Evolutionary conservation across 1,284 basidiomycete genomes (phyloP), one percentile per base, ranked within the genome.

Genomic region (Cryptococcus sp.): DNA sequence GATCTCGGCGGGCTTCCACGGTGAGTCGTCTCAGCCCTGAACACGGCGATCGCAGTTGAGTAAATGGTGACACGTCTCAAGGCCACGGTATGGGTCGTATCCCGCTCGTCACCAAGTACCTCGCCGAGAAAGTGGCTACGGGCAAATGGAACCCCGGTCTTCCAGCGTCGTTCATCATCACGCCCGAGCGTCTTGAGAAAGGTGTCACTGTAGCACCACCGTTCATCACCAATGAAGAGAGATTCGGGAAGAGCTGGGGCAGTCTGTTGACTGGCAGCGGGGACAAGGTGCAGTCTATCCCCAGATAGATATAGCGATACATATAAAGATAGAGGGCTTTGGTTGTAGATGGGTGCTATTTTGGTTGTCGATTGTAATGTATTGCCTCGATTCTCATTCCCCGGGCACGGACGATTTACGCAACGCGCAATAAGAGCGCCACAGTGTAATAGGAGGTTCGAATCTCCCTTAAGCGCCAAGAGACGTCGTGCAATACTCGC

Each of bases 51-150:
- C 10, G 19, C 1, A 11, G 20, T 20, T 1, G 17, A 45, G 2
- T 15, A 13, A 35, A 10, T 35, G 16, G 8, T 45, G 48, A 40
- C 20, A 50, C 25, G 48, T 25, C 48, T 47, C n/a, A 39, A 59
- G 59, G 64, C 8, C 65, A 67, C 49, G 67, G 69, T 39, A 66
- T 68, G 67, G 61, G 61, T 0, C 60, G 63, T 38, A 68, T 73
- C 20, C 46, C 56, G 16, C 40, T 62, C n/a, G 23, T 42, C 8
- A 59, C 60, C 19, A 58, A 59, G 22, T 62, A 59, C 46, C 46
- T 62, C 16, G 60, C 53, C 23, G 48, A 62, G 23, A 42, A 51
- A 13, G 41, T 56, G 50, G 59, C 56, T 22, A 59, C 60, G 5
- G 54, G 50, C 35, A 44, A 53, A 47, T 64, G 62, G 62, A 53